Evolutionary conservation across 2,329 filamentous ascomycete genomes (phyloP).

Genomic region (Claviceps sp.): DNA sequence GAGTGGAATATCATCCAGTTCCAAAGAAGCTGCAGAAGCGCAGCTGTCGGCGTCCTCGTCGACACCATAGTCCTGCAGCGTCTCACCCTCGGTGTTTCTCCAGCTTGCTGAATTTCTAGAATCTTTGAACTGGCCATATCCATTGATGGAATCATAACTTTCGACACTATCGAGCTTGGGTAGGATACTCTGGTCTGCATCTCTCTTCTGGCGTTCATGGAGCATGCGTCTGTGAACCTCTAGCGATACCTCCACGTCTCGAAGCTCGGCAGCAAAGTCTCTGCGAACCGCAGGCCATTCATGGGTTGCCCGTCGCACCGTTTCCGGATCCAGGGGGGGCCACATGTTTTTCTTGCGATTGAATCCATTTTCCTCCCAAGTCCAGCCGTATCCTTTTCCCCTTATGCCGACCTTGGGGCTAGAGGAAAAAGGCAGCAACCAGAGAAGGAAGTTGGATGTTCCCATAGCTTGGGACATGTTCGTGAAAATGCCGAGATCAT

Average conservation of each 20-base stretch:
- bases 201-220: constrained; percentile 32
- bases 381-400: constrained; percentile 36
- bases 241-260: constrained; percentile 22
- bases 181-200: constrained; percentile 29
- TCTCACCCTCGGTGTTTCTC: constrained; percentile 64
- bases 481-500: constrained; percentile 61
- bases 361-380: constrained; percentile 64
- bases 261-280: constrained; percentile 21
- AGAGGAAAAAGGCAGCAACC: constrained; percentile 55
- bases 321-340: constrained; percentile 52
- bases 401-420: constrained; percentile 28
- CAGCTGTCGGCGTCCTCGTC: constrained; percentile 54
- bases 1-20: constrained; percentile 57
- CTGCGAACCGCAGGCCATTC: constrained; percentile 26
- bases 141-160: constrained; percentile 34
- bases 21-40: constrained; percentile 16
- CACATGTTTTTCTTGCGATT: constrained; percentile 49
- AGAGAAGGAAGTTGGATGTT: constrained; percentile 47
- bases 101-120: constrained; percentile 48
- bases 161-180: constrained; percentile 40
- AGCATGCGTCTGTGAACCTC: constrained; percentile 38
- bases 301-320: constrained; percentile 30
- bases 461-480: constrained; percentile 72
- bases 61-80: constrained; percentile 63
- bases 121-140: constrained; percentile 40